These are phyloP conservation scores for Phialophora tarda DNA, from an alignment of 2,329 filamentous ascomycete genomes.

Conservation along the genomic window DNA sequence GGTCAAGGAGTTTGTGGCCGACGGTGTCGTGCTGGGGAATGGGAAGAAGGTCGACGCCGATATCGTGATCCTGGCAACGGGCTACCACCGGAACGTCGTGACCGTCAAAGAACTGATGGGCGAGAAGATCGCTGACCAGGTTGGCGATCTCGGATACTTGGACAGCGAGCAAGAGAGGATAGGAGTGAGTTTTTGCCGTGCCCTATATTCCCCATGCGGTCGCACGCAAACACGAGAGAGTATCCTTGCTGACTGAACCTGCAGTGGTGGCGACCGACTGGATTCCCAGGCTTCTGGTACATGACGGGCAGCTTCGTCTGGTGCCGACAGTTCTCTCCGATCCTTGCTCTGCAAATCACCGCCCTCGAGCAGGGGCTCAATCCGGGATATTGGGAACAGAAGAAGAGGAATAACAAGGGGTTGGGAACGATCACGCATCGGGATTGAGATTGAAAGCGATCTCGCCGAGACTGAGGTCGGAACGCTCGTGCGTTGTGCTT, in stretches of 20 bases:
- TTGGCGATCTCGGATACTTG: conserved; percentile 66
- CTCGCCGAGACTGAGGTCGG: too few species aligned
- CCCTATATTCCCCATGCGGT: too few species aligned
- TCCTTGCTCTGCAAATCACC: conserved; percentile 58
- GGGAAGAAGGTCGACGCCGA: conserved; percentile 53
- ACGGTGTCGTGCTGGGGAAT: conserved; percentile 14
- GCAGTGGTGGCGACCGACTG: conserved; percentile 61
- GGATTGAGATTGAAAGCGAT: too few species aligned
- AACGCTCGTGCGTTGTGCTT: too few species aligned
- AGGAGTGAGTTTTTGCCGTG: conserved; percentile 40
- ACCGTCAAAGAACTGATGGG: conserved; percentile 67
- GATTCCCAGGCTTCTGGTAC: conserved; percentile 70
- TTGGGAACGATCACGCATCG: not conserved
- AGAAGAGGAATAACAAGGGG: conserved; percentile 6
- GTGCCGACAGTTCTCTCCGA: conserved; percentile 65
- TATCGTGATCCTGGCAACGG: conserved; percentile 67
- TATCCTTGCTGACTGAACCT: not conserved
- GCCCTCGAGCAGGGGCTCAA: conserved; percentile 39
- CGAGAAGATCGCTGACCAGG: conserved; percentile 62
- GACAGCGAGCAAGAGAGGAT: conserved; percentile 62
- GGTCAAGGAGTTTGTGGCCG: conserved; percentile 47
- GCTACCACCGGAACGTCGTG: conserved; percentile 70
- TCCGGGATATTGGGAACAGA: conserved; percentile 7
- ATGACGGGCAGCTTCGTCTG: conserved; percentile 69
- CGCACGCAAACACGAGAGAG: too few species aligned